Evolutionary conservation across 257 asterid genomes (phyloP).

Genomic region (Nicotiana attenuata): DNA sequence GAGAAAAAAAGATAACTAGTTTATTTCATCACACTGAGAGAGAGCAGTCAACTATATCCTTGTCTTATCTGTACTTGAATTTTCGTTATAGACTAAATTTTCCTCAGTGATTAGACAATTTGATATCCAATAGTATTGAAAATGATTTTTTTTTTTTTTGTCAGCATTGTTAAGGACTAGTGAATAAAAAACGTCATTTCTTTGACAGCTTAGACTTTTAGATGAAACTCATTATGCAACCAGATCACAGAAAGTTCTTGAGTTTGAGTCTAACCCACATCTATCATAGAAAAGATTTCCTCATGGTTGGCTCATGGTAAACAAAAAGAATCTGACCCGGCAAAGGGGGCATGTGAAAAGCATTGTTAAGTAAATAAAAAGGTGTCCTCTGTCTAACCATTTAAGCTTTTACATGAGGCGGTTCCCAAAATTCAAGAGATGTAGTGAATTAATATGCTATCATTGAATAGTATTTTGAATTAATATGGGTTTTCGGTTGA

Average conservation of each 20-base stretch:
- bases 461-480: too few relatives aligned
- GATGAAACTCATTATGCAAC: background rate
- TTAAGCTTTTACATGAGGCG: background rate
- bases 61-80: background rate
- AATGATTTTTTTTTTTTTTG: background rate
- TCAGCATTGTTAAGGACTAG: background rate
- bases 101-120: background rate
- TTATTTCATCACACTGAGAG: background rate
- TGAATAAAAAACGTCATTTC: background rate
- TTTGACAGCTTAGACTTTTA: background rate
- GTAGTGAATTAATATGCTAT: too few relatives aligned
- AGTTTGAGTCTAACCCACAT: background rate
- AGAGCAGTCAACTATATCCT: background rate
- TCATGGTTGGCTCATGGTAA: background rate
- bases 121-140: background rate
- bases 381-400: background rate
- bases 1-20: background rate
- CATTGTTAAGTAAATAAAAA: background rate
- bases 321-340: background rate
- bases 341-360: background rate
- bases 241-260: background rate
- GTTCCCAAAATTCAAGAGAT: background rate
- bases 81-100: background rate
- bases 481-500: conserved; percentile 7
- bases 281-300: background rate